Evolutionary conservation across 768 basidiomycete species (phyloP), one percentile per base, ranked within the genome.

Genomic region (Mycena crocata): DNA sequence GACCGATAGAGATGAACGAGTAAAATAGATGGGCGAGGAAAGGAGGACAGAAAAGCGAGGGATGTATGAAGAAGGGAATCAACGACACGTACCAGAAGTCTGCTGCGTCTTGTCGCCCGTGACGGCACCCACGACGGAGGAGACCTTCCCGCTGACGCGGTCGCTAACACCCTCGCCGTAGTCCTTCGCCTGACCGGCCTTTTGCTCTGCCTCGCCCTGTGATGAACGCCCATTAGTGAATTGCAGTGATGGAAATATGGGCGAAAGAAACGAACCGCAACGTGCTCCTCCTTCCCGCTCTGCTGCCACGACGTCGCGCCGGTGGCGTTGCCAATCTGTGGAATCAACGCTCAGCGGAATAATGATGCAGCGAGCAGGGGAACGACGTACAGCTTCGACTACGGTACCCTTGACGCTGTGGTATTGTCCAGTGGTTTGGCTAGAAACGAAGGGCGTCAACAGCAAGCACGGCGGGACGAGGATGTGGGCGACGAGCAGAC

Each of bases 251-350:
- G 32, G n/a, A 12, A 45, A 45, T 17, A 28, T 40, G n/a, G 24
- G 14, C 28, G 23, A 35, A 9, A 19, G 45, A 49, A 51, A 17
- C 5, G n/a, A n/a, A 66, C 80, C 32, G 62, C 46, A 13, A 72
- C 76, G 71, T 82, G 82, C 71, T 82, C 80, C 61, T 81, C 52
- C 67, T 79, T 74, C 23, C 82, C 82, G 55, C 73, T 74, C 4
- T 71, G 34, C 37, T 70, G 58, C 82, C 79, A 82, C 32, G n/a
- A 74, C 56, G 24, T 59, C 57, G 40, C 76, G 32, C 82, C 82
- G 40, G 80, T 81, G 14, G 73, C 12, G 68, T 81, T 79, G n/a
- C 81, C 81, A 61, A 81, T 74, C 67, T 73, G 44, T 5, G 32
- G 14, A n/a, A n/a, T n/a, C n/a, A 19, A 15, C 31, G 21, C 31